Conservation (phyloP, 768 basidiomycete genomes). For the Russula vinacea region DNA sequence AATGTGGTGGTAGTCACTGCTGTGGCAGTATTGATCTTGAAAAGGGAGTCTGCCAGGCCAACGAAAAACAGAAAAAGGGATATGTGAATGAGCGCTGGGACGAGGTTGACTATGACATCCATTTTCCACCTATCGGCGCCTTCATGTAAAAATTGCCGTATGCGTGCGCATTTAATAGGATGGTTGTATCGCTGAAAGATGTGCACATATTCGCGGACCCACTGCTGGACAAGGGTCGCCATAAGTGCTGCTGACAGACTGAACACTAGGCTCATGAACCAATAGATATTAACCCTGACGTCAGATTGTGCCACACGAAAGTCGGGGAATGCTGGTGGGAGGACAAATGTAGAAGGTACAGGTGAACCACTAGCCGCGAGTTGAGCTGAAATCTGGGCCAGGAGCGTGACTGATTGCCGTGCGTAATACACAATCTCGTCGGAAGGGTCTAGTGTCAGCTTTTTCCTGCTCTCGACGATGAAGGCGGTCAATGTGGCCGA, state of each 20-base stretch:
- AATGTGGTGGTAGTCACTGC: slow-evolving; percentile 11
- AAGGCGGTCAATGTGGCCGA: slow-evolving; percentile 26
- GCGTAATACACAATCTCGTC: slow-evolving; percentile 1
- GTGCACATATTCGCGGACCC: not conserved
- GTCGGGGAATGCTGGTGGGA: slow-evolving; percentile 2
- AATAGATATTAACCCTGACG: slow-evolving; percentile 42
- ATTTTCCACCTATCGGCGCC: slow-evolving; percentile 45
- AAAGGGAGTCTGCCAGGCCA: slow-evolving; percentile 47
- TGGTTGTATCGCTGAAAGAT: slow-evolving; percentile 31
- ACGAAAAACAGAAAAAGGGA: slow-evolving; percentile 51
- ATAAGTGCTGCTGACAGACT: slow-evolving; percentile 45
- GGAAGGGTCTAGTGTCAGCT: not conserved
- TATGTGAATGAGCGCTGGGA: slow-evolving; percentile 49
- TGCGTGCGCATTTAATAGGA: slow-evolving; percentile 39
- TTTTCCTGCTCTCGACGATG: slow-evolving; percentile 18
- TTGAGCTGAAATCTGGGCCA: slow-evolving; percentile 25
- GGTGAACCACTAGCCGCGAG: slow-evolving; percentile 20
- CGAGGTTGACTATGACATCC: slow-evolving; percentile 41
- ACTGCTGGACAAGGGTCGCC: slow-evolving; percentile 44
- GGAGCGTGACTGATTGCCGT: slow-evolving; percentile 16
- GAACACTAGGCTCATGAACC: slow-evolving; percentile 41
- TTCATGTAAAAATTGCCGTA: slow-evolving; percentile 40
- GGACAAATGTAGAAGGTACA: not conserved
- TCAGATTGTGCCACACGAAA: slow-evolving; percentile 34
- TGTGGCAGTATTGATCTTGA: slow-evolving; percentile 31